These are phyloP conservation scores for Monosporascus sp. DNA, from an alignment of 2,329 filamentous ascomycete genomes.

Conservation along the genomic window DNA sequence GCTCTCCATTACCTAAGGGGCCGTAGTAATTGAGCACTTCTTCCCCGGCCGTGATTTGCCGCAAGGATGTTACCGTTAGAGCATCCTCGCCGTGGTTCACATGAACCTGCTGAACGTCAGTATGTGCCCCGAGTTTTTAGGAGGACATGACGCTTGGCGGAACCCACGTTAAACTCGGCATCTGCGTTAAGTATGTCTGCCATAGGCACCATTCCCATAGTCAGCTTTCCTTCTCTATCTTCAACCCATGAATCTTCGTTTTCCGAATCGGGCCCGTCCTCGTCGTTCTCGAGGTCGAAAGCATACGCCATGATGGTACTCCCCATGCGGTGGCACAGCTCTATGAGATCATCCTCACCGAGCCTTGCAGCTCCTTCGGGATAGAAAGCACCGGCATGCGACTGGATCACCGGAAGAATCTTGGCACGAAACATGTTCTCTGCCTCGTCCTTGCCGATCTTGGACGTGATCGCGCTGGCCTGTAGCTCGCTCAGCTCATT, in stretches of 20 bases:
- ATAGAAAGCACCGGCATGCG: constrained; percentile 42
- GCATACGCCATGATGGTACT: constrained; percentile 90
- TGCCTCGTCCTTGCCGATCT: constrained; percentile 70
- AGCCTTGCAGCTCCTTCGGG: constrained; percentile 27
- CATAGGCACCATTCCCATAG: constrained; percentile 86
- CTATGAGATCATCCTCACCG: constrained; percentile 41
- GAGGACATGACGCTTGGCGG: not conserved
- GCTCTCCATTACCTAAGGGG: constrained; percentile 73
- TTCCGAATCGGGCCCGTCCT: constrained; percentile 47
- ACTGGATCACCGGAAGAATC: constrained; percentile 47
- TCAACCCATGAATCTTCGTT: constrained; percentile 62
- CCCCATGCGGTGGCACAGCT: constrained; percentile 71
- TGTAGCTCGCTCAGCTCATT: constrained; percentile 68
- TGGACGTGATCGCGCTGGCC: constrained; percentile 68
- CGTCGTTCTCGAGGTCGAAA: constrained; percentile 66
- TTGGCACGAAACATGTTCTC: constrained; percentile 61
- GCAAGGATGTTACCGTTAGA: constrained; percentile 68
- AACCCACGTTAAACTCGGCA: constrained; percentile 72
- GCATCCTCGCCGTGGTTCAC: constrained; percentile 49
- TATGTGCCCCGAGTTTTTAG: not conserved
- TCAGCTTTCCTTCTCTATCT: constrained; percentile 50
- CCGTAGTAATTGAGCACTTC: constrained; percentile 91
- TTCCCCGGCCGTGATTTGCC: constrained; percentile 62
- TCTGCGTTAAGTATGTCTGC: constrained; percentile 89
- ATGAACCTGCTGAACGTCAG: constrained; percentile 37